Evolutionary conservation across 2,329 filamentous ascomycete species (phyloP), one percentile per base, ranked within the genome.

Genomic region (Venturia pyrina): DNA sequence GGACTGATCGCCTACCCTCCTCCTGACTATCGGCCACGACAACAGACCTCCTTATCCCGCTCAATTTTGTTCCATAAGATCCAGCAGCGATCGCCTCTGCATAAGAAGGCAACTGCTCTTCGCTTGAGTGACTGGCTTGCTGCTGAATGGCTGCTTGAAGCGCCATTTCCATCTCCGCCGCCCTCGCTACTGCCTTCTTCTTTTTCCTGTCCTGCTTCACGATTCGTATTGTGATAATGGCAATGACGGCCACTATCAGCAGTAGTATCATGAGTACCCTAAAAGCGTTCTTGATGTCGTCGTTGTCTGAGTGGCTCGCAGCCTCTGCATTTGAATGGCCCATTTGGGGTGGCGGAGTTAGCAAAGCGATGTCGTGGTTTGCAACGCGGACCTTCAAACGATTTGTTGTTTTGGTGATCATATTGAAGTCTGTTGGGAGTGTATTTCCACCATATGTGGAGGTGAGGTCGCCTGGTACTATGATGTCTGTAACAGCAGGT

Each of bases 111-210:
- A 56, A 32, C 24, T 34, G 21, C 24, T 56, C 50, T 57, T 69
- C 74, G n/a, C 68, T 76, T 41, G 72, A 75, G 65, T 74, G 67
- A 37, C 24, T n/a, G 28, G 48, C 8, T 24, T 24, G 21, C 15
- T 41, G 37, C 32, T 62, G 24, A 62, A 62, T 34, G 59, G 59
- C 59, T 56, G 50, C 50, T 32, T 28, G 21, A 24, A 32, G 8
- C 24, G 50, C 50, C 50, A 56, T 34, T 24, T 56, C 50, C 21
- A 56, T 56, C 50, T 56, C 50, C 50, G 50, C 24, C 15, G 24
- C 28, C 15, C 50, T 32, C 8, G 28, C 50, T 15, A 24, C 24
- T 28, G 50, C 50, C 50, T 32, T 56, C 50, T 56, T 56, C 11
- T 11, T 56, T n/a, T 15, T 56, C 19, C 50, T 56, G 8, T 56